Evolutionary conservation across 179 eudicot species (phyloP).

Genomic region (Beta lomatogona): DNA sequence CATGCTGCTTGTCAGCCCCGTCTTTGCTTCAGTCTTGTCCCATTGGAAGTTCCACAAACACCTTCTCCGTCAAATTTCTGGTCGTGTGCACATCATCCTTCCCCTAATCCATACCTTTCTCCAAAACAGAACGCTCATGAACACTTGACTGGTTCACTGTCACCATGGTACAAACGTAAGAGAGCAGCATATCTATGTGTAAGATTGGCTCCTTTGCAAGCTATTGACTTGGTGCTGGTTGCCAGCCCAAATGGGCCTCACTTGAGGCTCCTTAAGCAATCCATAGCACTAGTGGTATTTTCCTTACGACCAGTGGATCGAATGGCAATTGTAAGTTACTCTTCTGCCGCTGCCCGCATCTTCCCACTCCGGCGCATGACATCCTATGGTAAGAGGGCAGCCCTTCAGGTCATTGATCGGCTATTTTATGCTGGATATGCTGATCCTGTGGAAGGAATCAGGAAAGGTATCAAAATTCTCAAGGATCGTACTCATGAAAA

Average conservation of each 20-base stretch:
- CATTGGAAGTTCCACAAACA: conserved; percentile 36
- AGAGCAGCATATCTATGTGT: conserved; percentile 56
- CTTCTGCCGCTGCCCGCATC: conserved; percentile 74
- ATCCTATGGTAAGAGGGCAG: conserved; percentile 69
- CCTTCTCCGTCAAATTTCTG: conserved; percentile 37
- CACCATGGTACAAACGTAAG: conserved; percentile 40
- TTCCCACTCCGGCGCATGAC: conserved; percentile 90
- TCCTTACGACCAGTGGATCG: conserved; percentile 75
- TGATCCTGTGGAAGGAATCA: conserved; percentile 75
- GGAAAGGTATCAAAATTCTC: conserved; percentile 77
- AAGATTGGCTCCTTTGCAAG: conserved; percentile 59
- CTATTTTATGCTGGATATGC: conserved; percentile 74
- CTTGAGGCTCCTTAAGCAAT: conserved; percentile 83
- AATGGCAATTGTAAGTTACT: conserved; percentile 78
- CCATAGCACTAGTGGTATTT: conserved; percentile 71
- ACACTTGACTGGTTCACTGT: conserved; percentile 30
- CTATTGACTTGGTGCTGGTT: conserved; percentile 75
- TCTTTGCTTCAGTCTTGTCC: conserved; percentile 53
- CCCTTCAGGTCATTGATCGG: conserved; percentile 79
- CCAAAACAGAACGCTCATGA: conserved; percentile 27
- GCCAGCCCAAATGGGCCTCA: conserved; percentile 90
- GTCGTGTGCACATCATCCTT: conserved; percentile 30
- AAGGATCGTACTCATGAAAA: conserved; percentile 72
- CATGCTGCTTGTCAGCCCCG: conserved; percentile 48
- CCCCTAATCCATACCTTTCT: conserved; percentile 31